Evolutionary conservation across 2,329 filamentous ascomycete genomes (phyloP).

Genomic region (Aspergillus latus): DNA sequence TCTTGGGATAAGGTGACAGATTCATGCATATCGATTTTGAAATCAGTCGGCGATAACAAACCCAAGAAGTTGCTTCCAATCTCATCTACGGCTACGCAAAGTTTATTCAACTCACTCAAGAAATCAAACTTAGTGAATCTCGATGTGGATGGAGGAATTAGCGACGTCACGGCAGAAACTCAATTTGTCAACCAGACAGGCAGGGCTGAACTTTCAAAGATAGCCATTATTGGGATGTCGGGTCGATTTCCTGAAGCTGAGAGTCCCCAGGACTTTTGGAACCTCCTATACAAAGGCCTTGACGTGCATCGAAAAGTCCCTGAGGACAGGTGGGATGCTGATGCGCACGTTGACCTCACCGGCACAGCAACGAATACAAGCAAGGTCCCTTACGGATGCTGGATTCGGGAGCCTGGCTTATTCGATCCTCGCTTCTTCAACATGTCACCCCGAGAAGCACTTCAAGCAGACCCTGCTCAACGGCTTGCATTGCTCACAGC

Average conservation of each 20-base stretch:
- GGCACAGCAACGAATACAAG: conserved; percentile 74
- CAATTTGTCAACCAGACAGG: conserved; percentile 29
- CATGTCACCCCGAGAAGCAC: conserved; percentile 79
- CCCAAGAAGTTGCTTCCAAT: conserved; percentile 32
- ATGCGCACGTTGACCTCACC: conserved; percentile 68
- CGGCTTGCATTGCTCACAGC: conserved; percentile 73
- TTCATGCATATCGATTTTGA: conserved; percentile 28
- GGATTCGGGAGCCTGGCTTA: conserved; percentile 70
- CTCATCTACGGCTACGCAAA: conserved; percentile 34
- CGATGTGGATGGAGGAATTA: conserved; percentile 31
- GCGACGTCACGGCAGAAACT: conserved; percentile 25
- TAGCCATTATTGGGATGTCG: conserved; percentile 82
- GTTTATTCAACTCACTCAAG: conserved; percentile 33
- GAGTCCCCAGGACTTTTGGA: conserved; percentile 71
- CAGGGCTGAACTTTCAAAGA: conserved; percentile 55
- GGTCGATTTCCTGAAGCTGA: conserved; percentile 74
- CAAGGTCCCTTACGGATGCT: conserved; percentile 74
- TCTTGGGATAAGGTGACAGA: conserved; percentile 44
- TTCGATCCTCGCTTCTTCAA: conserved; percentile 87
- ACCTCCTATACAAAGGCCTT: conserved; percentile 70
- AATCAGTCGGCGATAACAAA: conserved; percentile 13
- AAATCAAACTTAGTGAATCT: conserved; percentile 31
- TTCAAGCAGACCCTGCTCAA: conserved; percentile 79
- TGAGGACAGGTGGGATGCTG: conserved; percentile 68
- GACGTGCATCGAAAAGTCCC: conserved; percentile 66